A percentile compares a stretch with the other conserved stretches of the same genome.
Evolutionary conservation across 2,329 filamentous ascomycete species (phyloP).

Genomic region (Aspergillus pseudotamarii): DNA sequence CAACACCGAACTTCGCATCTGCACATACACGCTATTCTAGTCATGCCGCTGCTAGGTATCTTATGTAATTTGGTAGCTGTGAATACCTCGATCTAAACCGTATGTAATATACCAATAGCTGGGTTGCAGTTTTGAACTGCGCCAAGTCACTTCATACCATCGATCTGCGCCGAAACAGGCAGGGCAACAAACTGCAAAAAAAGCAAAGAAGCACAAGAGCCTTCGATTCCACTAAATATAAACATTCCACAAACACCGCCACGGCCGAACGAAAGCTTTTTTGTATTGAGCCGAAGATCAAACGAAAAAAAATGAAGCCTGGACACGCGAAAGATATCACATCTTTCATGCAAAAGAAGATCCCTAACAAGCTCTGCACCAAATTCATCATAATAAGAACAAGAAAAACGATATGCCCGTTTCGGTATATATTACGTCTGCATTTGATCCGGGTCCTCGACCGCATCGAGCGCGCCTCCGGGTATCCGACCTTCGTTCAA

Average conservation of each 20-base stretch:
- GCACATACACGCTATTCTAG: background rate
- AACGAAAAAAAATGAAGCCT: background rate
- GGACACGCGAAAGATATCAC: background rate
- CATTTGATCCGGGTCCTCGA: conserved; percentile 40
- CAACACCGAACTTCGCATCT: background rate
- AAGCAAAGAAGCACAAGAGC: background rate
- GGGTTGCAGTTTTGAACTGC: background rate
- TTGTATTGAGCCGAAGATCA: background rate
- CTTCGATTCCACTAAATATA: conserved; percentile 1
- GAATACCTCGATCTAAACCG: background rate
- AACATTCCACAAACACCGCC: conserved; percentile 3
- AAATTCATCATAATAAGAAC: conserved; percentile 30
- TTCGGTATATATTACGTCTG: conserved; percentile 33
- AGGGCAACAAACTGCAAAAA: conserved; percentile 21
- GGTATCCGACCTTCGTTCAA: conserved; percentile 87
- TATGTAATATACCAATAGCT: background rate
- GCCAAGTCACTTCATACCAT: background rate
- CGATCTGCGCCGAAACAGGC: background rate
- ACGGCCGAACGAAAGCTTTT: conserved; percentile 4
- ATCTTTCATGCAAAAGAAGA: conserved; percentile 1
- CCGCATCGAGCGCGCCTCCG: conserved; percentile 54
- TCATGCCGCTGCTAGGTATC: background rate
- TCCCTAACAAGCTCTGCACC: background rate
- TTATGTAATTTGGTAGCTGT: background rate
- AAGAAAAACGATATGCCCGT: conserved; percentile 8